Conservation (phyloP, 2,329 filamentous ascomycete species). For the Fusarium nurragi region DNA sequence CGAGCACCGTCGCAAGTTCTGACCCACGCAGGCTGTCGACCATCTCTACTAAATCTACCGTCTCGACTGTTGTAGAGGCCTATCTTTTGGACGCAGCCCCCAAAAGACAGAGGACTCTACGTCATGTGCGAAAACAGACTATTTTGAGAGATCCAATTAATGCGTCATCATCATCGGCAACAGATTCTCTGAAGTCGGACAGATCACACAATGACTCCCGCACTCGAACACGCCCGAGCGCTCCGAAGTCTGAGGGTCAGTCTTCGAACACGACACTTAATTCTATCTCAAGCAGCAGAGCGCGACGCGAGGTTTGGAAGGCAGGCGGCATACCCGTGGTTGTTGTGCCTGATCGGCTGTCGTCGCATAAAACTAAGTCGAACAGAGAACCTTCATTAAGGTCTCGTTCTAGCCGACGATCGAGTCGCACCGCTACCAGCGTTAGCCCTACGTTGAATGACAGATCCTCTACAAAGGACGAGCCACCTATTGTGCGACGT, state of each 20-base stretch:
- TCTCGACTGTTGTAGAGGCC: conserved; percentile 67
- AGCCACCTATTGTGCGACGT: conserved; percentile 55
- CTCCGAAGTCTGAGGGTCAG: conserved; percentile 57
- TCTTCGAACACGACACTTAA: conserved; percentile 59
- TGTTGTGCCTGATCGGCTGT: conserved; percentile 67
- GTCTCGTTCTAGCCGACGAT: conserved; percentile 68
- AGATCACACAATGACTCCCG: conserved; percentile 43
- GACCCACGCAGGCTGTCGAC: conserved; percentile 62
- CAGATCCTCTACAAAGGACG: conserved; percentile 54
- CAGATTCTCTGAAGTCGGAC: conserved; percentile 19
- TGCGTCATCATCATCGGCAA: conserved; percentile 14
- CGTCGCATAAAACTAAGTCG: conserved; percentile 63
- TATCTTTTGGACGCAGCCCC: conserved; percentile 61
- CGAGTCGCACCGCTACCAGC: conserved; percentile 64
- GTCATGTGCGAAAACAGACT: conserved; percentile 68
- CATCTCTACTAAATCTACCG: conserved; percentile 63
- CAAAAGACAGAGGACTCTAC: conserved; percentile 63
- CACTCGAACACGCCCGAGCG: conserved; percentile 42
- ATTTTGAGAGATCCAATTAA: conserved; percentile 58
- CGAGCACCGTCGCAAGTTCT: conserved; percentile 53
- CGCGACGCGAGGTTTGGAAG: conserved; percentile 67
- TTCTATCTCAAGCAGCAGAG: conserved; percentile 63
- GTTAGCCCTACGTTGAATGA: conserved; percentile 59
- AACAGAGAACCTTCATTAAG: conserved; percentile 63
- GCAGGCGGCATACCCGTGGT: conserved; percentile 70